Conservation (phyloP, 1,284 basidiomycete species). For the Trichosporon sp. region DNA sequence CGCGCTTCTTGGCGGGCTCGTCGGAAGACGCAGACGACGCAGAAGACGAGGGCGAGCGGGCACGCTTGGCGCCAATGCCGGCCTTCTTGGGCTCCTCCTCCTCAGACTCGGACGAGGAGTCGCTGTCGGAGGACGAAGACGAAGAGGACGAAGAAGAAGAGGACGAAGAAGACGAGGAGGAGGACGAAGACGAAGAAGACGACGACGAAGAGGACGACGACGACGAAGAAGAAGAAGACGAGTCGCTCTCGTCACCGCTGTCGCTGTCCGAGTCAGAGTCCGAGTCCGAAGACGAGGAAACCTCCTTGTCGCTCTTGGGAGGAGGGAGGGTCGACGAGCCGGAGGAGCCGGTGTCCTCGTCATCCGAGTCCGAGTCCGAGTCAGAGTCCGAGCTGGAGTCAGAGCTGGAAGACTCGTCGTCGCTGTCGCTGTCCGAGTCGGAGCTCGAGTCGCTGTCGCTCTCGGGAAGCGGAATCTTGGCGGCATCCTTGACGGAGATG, state of each 20-base stretch:
- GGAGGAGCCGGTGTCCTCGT: conserved; percentile 22
- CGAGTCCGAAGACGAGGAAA: not conserved
- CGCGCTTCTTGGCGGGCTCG: conserved; percentile 45
- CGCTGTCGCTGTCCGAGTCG: conserved; percentile 30
- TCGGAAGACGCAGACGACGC: conserved; percentile 40
- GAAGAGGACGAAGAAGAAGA: conserved; percentile 44
- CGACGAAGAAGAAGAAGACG: conserved; percentile 34
- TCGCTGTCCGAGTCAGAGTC: conserved; percentile 24
- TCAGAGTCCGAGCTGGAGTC: conserved; percentile 27
- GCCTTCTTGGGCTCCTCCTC: conserved; percentile 31
- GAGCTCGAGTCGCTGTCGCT: conserved; percentile 31
- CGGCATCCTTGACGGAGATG: conserved; percentile 23
- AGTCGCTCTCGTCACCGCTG: conserved; percentile 29
- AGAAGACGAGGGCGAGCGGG: conserved; percentile 35
- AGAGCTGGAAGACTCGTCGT: conserved; percentile 25
- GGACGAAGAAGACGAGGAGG: conserved; percentile 37
- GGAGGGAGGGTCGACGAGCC: conserved; percentile 31
- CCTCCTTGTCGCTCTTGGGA: conserved; percentile 22
- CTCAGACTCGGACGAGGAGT: conserved; percentile 37
- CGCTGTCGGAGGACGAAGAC: conserved; percentile 34
- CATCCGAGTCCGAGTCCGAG: conserved; percentile 21
- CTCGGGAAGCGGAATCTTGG: conserved; percentile 16
- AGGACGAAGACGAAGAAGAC: conserved; percentile 26
- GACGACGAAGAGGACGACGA: conserved; percentile 46
- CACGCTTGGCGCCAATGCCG: conserved; percentile 32